A percentile compares a stretch with the other conserved stretches of the same genome.
Evolutionary conservation across 2,329 filamentous ascomycete species (phyloP).

Genomic region (Huntiella savannae): DNA sequence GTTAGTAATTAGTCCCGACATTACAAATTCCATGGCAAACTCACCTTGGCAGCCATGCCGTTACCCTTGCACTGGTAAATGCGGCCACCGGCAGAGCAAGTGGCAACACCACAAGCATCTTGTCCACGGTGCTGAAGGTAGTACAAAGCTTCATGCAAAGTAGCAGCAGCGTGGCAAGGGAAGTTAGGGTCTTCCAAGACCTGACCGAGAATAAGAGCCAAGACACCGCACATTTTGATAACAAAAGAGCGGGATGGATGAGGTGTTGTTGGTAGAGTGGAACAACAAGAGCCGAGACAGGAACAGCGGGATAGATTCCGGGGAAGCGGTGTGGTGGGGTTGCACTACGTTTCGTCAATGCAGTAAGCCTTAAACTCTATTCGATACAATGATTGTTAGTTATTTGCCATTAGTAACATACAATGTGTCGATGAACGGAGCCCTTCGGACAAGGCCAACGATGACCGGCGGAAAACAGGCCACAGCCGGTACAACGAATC

Average conservation of each 20-base stretch:
- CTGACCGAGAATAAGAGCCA: constrained; percentile 41
- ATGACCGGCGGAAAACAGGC: constrained; percentile 2
- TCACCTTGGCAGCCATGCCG: constrained; percentile 57
- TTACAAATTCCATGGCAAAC: not conserved
- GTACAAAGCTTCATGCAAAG: constrained; percentile 54
- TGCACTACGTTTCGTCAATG: too few species aligned
- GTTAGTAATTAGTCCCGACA: not conserved
- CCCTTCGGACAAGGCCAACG: not conserved
- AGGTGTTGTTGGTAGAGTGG: not conserved
- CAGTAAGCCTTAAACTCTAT: too few species aligned
- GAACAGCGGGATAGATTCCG: too few species aligned
- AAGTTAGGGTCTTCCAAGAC: constrained; percentile 20
- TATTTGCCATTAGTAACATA: too few species aligned
- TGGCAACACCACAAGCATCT: constrained; percentile 72
- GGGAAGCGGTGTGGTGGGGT: too few species aligned
- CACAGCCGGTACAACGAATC: not conserved
- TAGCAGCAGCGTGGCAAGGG: constrained; percentile 30
- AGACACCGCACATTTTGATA: constrained; percentile 40
- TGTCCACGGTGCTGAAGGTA: constrained; percentile 56
- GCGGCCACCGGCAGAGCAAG: constrained; percentile 51
- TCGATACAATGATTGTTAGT: too few species aligned
- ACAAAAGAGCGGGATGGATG: not conserved
- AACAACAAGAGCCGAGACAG: too few species aligned
- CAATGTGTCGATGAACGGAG: too few species aligned
- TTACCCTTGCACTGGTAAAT: constrained; percentile 84